Conservation (phyloP, 2,329 filamentous ascomycete genomes). For the Microsporum audouinii region DNA sequence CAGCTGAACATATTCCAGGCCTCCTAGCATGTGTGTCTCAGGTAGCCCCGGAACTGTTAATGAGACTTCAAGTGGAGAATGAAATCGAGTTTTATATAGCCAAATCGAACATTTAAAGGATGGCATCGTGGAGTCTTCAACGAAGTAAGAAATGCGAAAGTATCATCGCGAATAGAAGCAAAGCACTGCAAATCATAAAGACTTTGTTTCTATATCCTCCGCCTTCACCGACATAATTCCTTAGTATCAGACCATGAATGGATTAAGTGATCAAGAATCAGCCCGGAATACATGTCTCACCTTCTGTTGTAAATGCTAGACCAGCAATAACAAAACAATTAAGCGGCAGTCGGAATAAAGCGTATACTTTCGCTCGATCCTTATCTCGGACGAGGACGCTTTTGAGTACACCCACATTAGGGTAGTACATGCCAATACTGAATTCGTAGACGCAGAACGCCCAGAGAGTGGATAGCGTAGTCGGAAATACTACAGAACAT, state of each 20-base stretch:
- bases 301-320: constrained; percentile 38
- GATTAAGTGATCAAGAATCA: neutral
- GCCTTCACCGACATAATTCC: neutral
- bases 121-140: neutral
- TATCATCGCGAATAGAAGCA: constrained; percentile 8
- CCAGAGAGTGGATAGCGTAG: constrained; percentile 41
- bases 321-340: constrained; percentile 47
- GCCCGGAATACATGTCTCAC: constrained; percentile 13
- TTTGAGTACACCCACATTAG: constrained; percentile 46
- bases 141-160: constrained; percentile 7
- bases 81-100: neutral
- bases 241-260: neutral
- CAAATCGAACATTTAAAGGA: neutral
- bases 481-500: constrained; percentile 31
- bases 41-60: neutral
- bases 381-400: constrained; percentile 45
- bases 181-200: constrained; percentile 22
- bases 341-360: constrained; percentile 46
- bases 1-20: neutral
- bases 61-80: neutral
- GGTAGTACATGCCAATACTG: constrained; percentile 49
- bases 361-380: constrained; percentile 45
- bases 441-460: constrained; percentile 47
- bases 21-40: neutral
- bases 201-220: constrained; percentile 22